phyloP scores from a whole-genome alignment of 148 eudicot genomes.

The Rhododendron griersonianum region DNA sequence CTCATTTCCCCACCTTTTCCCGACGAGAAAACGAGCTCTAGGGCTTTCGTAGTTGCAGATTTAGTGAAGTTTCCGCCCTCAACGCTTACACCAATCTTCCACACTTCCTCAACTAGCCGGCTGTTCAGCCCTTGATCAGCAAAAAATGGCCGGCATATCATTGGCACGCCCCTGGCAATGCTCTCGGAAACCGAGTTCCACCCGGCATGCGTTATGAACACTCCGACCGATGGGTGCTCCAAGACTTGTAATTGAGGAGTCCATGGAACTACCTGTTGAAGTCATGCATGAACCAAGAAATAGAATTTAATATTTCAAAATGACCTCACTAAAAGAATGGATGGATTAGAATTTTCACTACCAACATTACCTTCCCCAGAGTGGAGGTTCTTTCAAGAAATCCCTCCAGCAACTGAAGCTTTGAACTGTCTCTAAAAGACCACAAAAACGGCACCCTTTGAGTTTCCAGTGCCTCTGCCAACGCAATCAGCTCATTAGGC shows the following conservation, averaged over 20 bases:
- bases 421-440: conserved; percentile 42
- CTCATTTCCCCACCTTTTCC: conserved; percentile 24
- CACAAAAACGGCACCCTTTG: conserved; percentile 48
- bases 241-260: conserved; percentile 60
- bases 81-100: conserved; percentile 42
- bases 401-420: conserved; percentile 28
- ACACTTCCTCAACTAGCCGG: conserved; percentile 37
- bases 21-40: conserved; percentile 19
- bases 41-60: conserved; percentile 19
- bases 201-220: conserved; percentile 69
- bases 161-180: conserved; percentile 51
- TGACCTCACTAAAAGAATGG: not conserved
- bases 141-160: conserved; percentile 64
- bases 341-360: not conserved
- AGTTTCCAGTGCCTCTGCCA: conserved; percentile 50
- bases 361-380: conserved; percentile 26
- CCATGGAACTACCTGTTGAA: conserved; percentile 47
- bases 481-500: conserved; percentile 33
- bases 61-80: conserved; percentile 37
- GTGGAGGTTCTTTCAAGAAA: conserved; percentile 27
- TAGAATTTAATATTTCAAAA: too few relatives aligned
- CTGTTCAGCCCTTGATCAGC: conserved; percentile 54
- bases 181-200: conserved; percentile 77
- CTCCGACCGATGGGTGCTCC: conserved; percentile 41
- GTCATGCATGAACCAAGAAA: not conserved